These are phyloP conservation scores for Chlorella sp. DNA, from an alignment of 139 green algal genomes.

Conservation along the genomic window DNA sequence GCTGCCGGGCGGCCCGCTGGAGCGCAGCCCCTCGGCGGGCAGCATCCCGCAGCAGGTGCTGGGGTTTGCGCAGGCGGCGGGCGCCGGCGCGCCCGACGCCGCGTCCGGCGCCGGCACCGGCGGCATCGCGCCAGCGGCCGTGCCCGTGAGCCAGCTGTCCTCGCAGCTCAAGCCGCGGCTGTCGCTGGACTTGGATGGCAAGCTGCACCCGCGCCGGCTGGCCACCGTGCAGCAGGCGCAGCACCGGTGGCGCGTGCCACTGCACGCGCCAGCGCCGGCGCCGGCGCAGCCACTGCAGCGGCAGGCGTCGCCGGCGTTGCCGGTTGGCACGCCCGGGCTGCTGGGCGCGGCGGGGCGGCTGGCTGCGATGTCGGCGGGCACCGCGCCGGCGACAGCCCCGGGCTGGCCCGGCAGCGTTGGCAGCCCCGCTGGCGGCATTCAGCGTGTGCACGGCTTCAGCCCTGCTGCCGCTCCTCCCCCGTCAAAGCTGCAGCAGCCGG, in stretches of 20 bases:
- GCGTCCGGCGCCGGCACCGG: no score
- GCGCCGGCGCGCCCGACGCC: no score
- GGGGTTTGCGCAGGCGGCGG: conserved; percentile 17
- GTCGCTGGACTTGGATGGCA: conserved; percentile 11
- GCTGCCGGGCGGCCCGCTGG: background rate
- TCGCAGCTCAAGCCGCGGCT: conserved; percentile 16
- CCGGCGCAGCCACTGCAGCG: conserved; percentile 17
- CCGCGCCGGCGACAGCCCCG: no score
- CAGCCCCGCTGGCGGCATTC: no score
- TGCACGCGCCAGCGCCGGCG: no score
- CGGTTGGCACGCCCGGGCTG: no score
- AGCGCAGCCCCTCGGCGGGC: background rate
- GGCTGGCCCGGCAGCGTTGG: no score
- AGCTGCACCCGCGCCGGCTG: conserved; percentile 2
- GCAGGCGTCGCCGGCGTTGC: no score
- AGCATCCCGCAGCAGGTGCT: conserved; percentile 25
- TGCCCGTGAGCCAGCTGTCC: conserved; percentile 9
- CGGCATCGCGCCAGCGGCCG: background rate
- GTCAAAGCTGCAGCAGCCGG: background rate
- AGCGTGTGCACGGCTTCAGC: conserved; percentile 18
- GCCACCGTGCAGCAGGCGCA: conserved; percentile 15
- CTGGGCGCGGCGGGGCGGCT: no score
- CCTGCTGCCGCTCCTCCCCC: background rate
- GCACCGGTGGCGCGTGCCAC: no score
- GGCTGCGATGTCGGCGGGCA: no score